Percentiles rank a stretch among this genome's conserved stretches.
These are phyloP conservation scores for Peltaster fructicola DNA, from an alignment of 2,329 filamentous ascomycete species.

Conservation along the genomic window DNA sequence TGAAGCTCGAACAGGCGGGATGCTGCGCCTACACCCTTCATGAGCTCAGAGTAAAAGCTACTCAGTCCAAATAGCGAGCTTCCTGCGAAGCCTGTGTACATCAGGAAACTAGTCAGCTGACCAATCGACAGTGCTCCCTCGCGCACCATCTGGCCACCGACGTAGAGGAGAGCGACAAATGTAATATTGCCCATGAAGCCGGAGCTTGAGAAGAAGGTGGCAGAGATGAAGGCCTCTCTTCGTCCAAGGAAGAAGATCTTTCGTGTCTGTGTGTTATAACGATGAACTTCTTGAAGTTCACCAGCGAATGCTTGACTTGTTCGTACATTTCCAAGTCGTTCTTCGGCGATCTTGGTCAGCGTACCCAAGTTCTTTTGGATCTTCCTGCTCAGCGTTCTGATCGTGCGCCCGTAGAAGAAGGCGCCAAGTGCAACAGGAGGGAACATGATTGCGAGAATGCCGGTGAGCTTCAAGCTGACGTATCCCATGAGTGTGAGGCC, in stretches of 20 bases:
- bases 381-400: slow-evolving; percentile 74
- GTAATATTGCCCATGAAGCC: slow-evolving; percentile 95
- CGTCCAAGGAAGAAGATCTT: slow-evolving; percentile 83
- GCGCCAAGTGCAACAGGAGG: slow-evolving; percentile 81
- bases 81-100: slow-evolving; percentile 82
- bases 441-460: slow-evolving; percentile 69
- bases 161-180: slow-evolving; percentile 74
- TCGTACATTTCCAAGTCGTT: slow-evolving; percentile 89
- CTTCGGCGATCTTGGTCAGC: slow-evolving; percentile 92
- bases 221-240: slow-evolving; percentile 71
- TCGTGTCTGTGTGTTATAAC: slow-evolving; percentile 84
- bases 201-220: slow-evolving; percentile 73
- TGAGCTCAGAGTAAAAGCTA: slow-evolving; percentile 92
- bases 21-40: slow-evolving; percentile 98
- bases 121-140: slow-evolving; percentile 74
- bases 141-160: slow-evolving; percentile 79
- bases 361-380: slow-evolving; percentile 90
- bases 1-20: slow-evolving; percentile 90
- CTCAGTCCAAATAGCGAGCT: slow-evolving; percentile 87
- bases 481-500: slow-evolving; percentile 92
- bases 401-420: slow-evolving; percentile 77
- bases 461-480: slow-evolving; percentile 78
- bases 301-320: slow-evolving; percentile 94
- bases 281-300: slow-evolving; percentile 71
- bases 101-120: slow-evolving; percentile 88